These are phyloP conservation scores for Phylloporus arenicola DNA, from an alignment of 768 basidiomycete genomes.

Conservation along the genomic window DNA sequence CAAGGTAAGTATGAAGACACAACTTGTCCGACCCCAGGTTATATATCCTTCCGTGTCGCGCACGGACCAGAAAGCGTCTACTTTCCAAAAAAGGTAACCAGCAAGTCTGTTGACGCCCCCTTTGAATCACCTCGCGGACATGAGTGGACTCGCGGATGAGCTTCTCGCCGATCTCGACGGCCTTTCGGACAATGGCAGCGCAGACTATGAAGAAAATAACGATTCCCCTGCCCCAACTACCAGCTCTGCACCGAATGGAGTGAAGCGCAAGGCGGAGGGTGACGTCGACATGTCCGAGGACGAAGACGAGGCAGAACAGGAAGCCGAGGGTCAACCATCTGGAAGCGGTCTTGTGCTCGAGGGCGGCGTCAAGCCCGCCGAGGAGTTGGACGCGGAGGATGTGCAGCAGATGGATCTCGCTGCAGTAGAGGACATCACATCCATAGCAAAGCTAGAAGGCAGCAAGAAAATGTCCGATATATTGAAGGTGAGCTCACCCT, in stretches of 20 bases:
- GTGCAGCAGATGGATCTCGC: conserved; percentile 93
- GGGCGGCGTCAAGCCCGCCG: conserved; percentile 89
- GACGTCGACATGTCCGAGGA: conserved; percentile 55
- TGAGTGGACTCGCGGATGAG: conserved; percentile 87
- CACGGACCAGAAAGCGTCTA: conserved; percentile 12
- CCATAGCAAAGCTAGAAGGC: conserved; percentile 83
- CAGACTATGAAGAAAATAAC: conserved; percentile 41
- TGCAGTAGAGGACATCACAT: conserved; percentile 76
- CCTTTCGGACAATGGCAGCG: conserved; percentile 62
- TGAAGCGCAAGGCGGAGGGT: conserved; percentile 61
- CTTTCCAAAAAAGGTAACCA: conserved; percentile 11
- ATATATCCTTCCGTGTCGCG: conserved; percentile 4
- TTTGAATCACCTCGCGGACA: conserved; percentile 23
- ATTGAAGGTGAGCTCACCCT: conserved; percentile 50
- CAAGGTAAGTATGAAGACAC: conserved; percentile 55
- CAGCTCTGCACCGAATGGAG: conserved; percentile 22
- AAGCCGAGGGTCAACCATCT: conserved; percentile 35
- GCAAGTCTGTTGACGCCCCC: background rate
- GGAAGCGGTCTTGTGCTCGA: conserved; percentile 64
- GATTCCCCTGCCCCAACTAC: conserved; percentile 22
- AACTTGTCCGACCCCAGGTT: background rate
- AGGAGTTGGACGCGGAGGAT: conserved; percentile 90
- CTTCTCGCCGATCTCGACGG: conserved; percentile 89
- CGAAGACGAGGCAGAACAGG: conserved; percentile 40
- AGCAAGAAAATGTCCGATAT: conserved; percentile 87